phyloP scores from a whole-genome alignment of 768 basidiomycete species.

The Tylopilus felleus region DNA sequence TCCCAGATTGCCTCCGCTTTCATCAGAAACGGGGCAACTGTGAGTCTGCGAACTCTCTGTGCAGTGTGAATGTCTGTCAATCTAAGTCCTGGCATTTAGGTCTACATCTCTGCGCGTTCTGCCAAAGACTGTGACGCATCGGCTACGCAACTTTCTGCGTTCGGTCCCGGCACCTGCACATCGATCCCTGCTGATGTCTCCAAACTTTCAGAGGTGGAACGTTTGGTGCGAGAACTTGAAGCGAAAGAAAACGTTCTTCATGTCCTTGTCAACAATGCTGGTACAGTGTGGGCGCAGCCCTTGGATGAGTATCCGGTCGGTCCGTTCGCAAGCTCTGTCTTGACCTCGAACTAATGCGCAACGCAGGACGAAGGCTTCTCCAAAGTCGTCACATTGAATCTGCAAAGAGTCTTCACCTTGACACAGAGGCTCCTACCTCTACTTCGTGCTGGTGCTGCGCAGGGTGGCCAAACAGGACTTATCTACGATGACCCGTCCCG shows the following conservation, averaged over 20 bases:
- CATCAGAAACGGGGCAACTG: constrained; percentile 58
- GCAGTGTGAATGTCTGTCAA: constrained; percentile 4
- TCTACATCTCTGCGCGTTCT: constrained; percentile 62
- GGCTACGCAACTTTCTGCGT: constrained; percentile 46
- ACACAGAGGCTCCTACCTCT: constrained; percentile 60
- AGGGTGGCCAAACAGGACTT: constrained; percentile 35
- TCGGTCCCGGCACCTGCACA: constrained; percentile 55
- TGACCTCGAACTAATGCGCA: background rate
- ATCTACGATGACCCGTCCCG: constrained; percentile 47
- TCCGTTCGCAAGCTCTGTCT: constrained; percentile 2
- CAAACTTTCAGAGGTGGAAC: constrained; percentile 50
- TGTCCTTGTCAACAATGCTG: constrained; percentile 64
- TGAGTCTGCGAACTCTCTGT: constrained; percentile 17
- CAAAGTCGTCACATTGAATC: constrained; percentile 59
- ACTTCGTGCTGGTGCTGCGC: constrained; percentile 43
- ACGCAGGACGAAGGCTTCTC: constrained; percentile 52
- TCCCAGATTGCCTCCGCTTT: constrained; percentile 61
- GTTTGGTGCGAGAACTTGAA: constrained; percentile 48
- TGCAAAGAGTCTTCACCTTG: constrained; percentile 62
- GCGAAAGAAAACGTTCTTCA: constrained; percentile 52
- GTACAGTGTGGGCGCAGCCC: constrained; percentile 51
- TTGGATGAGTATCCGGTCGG: constrained; percentile 46
- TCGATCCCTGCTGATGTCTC: constrained; percentile 54
- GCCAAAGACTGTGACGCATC: constrained; percentile 49
- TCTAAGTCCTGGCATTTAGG: constrained; percentile 29